Conservation (phyloP, 768 basidiomycete genomes). For the Serendipita sp. region DNA sequence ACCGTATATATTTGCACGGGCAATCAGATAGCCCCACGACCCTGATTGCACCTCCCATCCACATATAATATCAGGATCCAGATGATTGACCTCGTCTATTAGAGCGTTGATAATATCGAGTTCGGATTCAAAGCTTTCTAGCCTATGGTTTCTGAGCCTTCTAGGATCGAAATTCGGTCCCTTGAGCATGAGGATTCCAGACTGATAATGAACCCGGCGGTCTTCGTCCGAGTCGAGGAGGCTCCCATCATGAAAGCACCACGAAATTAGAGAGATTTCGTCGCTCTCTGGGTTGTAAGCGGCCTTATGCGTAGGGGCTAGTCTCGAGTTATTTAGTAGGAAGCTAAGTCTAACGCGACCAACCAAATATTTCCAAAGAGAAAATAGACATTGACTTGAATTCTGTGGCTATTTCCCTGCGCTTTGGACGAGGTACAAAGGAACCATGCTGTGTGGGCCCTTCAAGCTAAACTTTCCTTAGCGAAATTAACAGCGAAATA, state of each 20-base stretch:
- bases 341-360: constrained; percentile 14
- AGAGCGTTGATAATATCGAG: constrained; percentile 64
- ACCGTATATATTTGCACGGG: constrained; percentile 51
- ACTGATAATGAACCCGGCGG: constrained; percentile 19
- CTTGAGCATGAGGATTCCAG: constrained; percentile 40
- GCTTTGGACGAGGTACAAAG: constrained; percentile 41
- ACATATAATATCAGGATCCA: constrained; percentile 81
- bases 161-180: constrained; percentile 23
- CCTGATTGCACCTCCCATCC: constrained; percentile 84
- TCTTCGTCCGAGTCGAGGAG: constrained; percentile 21
- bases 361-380: constrained; percentile 76
- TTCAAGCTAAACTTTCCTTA: constrained; percentile 32
- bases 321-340: neutral
- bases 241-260: constrained; percentile 43
- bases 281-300: constrained; percentile 54
- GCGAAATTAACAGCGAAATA: neutral
- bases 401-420: constrained; percentile 34
- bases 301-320: constrained; percentile 36
- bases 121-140: constrained; percentile 50
- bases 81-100: constrained; percentile 51
- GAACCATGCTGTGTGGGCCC: constrained; percentile 61
- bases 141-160: constrained; percentile 26
- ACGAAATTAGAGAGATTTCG: constrained; percentile 54
- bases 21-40: constrained; percentile 81
- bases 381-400: constrained; percentile 63